Base-by-base conservation (phyloP, 2,329 filamentous ascomycete genomes). In the Paraphaeosphaeria sporulosa region DNA sequence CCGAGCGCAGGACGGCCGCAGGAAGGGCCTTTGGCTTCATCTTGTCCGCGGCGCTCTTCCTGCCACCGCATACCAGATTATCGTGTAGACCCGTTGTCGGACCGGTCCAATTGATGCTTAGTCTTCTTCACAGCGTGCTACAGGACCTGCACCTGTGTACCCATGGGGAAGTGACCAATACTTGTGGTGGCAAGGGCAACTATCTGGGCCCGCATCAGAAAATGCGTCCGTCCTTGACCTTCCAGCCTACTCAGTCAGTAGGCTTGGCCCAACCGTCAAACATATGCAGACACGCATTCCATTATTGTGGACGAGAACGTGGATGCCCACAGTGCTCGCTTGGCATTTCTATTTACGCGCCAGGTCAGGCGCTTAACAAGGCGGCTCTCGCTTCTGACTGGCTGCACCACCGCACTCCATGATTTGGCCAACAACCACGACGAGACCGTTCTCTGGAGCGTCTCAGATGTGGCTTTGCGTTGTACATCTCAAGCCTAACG, bases 391-490 rank as follows among this genome's bases (percentile, higher is more conserved):
- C 60, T 58, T 61, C 64, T 74, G 55, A 76, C 68, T 76, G 73
- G 73, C 60, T 65, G 60, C 46, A 50, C 53, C 55, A 61, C 67
- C 59, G 58, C 62, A 40, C 43, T 60, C 62, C 46, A 59, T 55
- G 66, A 70, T 66, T 65, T 64, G 60, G 55, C 64, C 68, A 46
- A 66, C 71, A 68, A 71, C 69, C 64, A 73, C 67, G 52, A 67
- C 71, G 64, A 71, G 60, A 62, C 66, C 63, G 57, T 63, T 65
- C 62, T 71, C 67, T 71, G 64, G 65, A 70, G 69, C 74, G 75
- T 77, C 74, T 77, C 74, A 73, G 69, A 70, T 72, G 59, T 69
- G 62, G 62, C 66, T 66, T 69, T 69, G 65, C 66, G 71, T 73
- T 65, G 69, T 71, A 71, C 71, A 75, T 72, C 66, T 70, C 64